Evolutionary conservation across 1,284 basidiomycete species (phyloP).

Genomic region (Meira miltonrushii): DNA sequence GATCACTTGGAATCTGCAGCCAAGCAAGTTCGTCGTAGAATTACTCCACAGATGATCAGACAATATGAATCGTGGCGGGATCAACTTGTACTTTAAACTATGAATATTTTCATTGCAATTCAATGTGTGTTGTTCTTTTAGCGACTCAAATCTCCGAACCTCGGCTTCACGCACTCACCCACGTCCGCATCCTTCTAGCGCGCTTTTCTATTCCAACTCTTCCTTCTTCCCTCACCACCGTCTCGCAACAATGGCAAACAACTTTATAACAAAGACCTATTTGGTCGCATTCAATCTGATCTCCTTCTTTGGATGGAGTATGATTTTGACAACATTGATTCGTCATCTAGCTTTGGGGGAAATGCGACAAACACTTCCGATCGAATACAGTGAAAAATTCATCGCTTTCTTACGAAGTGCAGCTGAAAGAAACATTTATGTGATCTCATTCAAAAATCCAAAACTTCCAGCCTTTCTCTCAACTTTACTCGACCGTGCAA

Average conservation of each 20-base stretch:
- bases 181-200: background rate
- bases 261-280: constrained; percentile 13
- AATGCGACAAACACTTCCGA: constrained; percentile 21
- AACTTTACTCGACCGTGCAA: constrained; percentile 28
- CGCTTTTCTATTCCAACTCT: background rate
- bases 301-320: constrained; percentile 43
- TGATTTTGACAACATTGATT: constrained; percentile 35
- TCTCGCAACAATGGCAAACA: too few species aligned
- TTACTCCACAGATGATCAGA: constrained; percentile 68
- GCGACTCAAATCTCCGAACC: background rate
- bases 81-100: constrained; percentile 21
- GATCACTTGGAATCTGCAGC: constrained; percentile 74
- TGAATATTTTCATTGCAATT: background rate
- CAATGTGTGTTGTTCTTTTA: too few species aligned
- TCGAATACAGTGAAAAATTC: constrained; percentile 21
- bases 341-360: constrained; percentile 38
- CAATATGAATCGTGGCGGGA: constrained; percentile 37
- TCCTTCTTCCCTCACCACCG: background rate
- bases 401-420: constrained; percentile 24
- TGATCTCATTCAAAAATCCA: constrained; percentile 17
- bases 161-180: background rate
- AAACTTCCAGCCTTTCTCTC: constrained; percentile 26
- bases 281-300: constrained; percentile 37
- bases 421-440: too few species aligned
- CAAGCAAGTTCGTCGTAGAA: constrained; percentile 68